phyloP scores from a whole-genome alignment of 306 rosid genomes.

The Vachellia collinsii region DNA sequence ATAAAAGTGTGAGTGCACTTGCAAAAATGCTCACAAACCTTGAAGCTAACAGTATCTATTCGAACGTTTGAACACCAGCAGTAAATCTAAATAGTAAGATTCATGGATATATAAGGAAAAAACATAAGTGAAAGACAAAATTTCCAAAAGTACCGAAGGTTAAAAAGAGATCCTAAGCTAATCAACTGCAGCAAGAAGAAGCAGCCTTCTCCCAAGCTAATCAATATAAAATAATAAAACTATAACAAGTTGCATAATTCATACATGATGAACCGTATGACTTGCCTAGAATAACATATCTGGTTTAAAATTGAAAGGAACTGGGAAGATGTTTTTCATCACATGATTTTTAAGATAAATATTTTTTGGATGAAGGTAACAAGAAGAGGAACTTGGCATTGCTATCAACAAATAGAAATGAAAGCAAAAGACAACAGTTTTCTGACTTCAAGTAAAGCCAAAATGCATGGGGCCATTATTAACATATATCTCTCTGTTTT shows the following conservation, averaged over 20 bases:
- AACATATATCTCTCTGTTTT: not conserved
- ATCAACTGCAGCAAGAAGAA: too few relatives aligned
- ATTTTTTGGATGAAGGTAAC: slow-evolving; percentile 6
- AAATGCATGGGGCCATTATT: slow-evolving; percentile 23
- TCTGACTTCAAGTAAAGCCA: not conserved
- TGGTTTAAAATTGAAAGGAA: not conserved
- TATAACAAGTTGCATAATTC: too few relatives aligned
- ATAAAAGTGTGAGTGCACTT: not conserved
- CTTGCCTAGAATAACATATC: too few relatives aligned
- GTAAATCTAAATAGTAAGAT: too few relatives aligned
- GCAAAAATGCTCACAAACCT: not conserved
- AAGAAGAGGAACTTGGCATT: not conserved
- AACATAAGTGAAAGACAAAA: too few relatives aligned
- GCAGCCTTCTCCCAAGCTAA: too few relatives aligned
- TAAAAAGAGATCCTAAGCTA: too few relatives aligned
- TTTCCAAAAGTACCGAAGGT: too few relatives aligned
- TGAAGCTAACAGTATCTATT: not conserved
- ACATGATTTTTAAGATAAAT: not conserved
- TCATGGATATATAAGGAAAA: too few relatives aligned
- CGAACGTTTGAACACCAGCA: slow-evolving; percentile 9
- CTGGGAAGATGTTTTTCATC: not conserved
- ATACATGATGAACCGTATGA: not conserved
- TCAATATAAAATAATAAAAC: too few relatives aligned
- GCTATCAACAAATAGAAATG: not conserved
- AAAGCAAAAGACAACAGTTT: not conserved